Conservation (phyloP, 1,139 yeast genomes). For the Blastobotrys indianensis region DNA sequence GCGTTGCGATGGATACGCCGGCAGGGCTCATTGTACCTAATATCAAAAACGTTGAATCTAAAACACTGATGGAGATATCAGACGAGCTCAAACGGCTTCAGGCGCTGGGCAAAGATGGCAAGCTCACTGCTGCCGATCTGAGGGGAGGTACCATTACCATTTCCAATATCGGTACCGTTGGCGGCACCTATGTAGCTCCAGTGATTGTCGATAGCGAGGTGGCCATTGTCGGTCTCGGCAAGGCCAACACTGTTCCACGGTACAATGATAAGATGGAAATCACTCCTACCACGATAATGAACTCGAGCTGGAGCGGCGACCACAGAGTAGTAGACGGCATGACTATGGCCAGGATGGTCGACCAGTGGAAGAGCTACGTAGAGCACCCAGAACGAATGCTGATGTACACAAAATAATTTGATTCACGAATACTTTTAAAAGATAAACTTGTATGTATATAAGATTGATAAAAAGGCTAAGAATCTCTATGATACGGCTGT, state of each 20-base stretch:
- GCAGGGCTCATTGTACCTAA: conserved; percentile 70
- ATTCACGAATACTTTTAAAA: too few species aligned
- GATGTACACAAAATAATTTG: conserved; percentile 18
- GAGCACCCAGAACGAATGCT: conserved; percentile 29
- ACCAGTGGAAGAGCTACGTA: conserved; percentile 27
- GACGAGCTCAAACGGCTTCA: conserved; percentile 53
- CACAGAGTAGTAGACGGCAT: conserved; percentile 35
- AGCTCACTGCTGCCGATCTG: conserved; percentile 63
- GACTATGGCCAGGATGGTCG: conserved; percentile 33
- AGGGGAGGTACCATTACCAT: conserved; percentile 72
- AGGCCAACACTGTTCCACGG: conserved; percentile 28
- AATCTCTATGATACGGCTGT: too few species aligned
- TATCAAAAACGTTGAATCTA: conserved; percentile 61
- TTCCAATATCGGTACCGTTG: conserved; percentile 72
- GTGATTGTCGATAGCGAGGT: conserved; percentile 43
- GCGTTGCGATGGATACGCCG: conserved; percentile 72
- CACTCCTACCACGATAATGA: conserved; percentile 28
- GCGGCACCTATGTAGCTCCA: conserved; percentile 73
- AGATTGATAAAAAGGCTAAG: too few species aligned
- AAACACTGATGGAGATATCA: conserved; percentile 58
- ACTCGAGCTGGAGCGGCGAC: conserved; percentile 35
- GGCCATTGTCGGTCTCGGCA: conserved; percentile 34
- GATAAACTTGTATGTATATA: too few species aligned
- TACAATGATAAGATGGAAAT: conserved; percentile 25
- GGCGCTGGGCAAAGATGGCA: conserved; percentile 56